Base-by-base conservation (phyloP, 768 basidiomycete species). In the Pulveroboletus sp. region DNA sequence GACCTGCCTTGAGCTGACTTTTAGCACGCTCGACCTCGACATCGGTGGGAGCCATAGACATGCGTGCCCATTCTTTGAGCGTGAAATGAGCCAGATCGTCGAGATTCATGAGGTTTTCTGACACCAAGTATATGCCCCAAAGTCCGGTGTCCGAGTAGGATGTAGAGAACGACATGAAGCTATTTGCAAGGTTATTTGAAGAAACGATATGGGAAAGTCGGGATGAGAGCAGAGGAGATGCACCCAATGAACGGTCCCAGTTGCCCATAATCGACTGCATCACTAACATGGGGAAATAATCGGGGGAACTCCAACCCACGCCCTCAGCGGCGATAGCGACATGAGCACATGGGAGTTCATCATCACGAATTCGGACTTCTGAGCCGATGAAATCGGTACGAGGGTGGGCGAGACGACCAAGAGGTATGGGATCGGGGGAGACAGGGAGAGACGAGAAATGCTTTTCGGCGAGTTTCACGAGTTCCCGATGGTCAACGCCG, bases 221-320 rank as follows among this genome's bases (percentile, higher is more conserved):
- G 44, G 93, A 96, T 52, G 90, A 93, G 55, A 95, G 83, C 46
- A 96, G 77, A 20, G 91, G 79, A 3, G 91, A 86, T 41, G 92
- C 83, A 60, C 95, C 96, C 60, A 98, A 83, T 40, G 88, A 89
- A 59, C 96, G 84, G 68, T 99, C 95, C 96, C 96, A 99, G 82
- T 98, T 99, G 55, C 96, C 96, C 72, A 98, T 87, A 72, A 98
- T 91, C 62, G 83, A 85, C 70, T 95, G 91, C 86, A 96, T 90
- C 67, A 92, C 93, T 74, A 97, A 84, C 94, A 99, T 95, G 53
- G 94, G 92, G 84, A 91, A 98, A 78, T 98, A 98, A 73, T 99
- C 96, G 24, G 95, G 93, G 10, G 89, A 93, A 61, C 86, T 90
- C 94, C 95, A 97, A 70, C 92, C 85, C 49, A 95, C 94, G 68